Evolutionary conservation across 169 alveolate species (phyloP), one percentile per base, ranked within the genome.

Genomic region (Plasmodium adleri): DNA sequence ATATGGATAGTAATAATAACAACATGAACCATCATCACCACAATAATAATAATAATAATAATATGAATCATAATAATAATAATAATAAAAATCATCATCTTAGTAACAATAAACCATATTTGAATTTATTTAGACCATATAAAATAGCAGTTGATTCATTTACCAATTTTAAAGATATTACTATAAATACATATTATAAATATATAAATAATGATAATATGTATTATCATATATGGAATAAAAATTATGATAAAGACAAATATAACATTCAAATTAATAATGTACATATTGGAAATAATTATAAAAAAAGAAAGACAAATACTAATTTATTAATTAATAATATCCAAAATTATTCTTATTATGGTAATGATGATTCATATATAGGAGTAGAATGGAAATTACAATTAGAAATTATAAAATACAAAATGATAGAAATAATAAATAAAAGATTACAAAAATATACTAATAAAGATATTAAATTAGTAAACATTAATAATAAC

Each of bases 221-320:
- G 52, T 75, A 75, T 47, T 9, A 26, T 10, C 88, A 75, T n/a
- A 75, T 75, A 24, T 75, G 88, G 88, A 75, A 75, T 62, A 75
- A 63, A 26, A 64, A 54, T 12, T 58, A 62, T 68, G 74, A 75
- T 22, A 39, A 56, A 32, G 88, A 75, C 9, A 60, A 63, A 8
- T 75, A 75, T 32, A 49, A 43, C 3, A 5, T 75, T 15, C 43
- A 20, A 24, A 56, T 75, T 3, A 73, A 20, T 15, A 73, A 20
- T 28, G 45, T 73, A 1, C 52, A 73, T 64, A 28, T 64, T 0
- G 3, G 13, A 8, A 39, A 64, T 39, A 74, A 50, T 13, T 17
- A 59, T 24, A 59, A 28, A 66, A 59, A 66, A 26, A 74, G 62
- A n/a, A 49, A 45, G 8, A 8, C 32, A 10, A 32, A 32, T 32